Conservation (phyloP, 805 yeast genomes). For the Wickerhamomyces pijperi region DNA sequence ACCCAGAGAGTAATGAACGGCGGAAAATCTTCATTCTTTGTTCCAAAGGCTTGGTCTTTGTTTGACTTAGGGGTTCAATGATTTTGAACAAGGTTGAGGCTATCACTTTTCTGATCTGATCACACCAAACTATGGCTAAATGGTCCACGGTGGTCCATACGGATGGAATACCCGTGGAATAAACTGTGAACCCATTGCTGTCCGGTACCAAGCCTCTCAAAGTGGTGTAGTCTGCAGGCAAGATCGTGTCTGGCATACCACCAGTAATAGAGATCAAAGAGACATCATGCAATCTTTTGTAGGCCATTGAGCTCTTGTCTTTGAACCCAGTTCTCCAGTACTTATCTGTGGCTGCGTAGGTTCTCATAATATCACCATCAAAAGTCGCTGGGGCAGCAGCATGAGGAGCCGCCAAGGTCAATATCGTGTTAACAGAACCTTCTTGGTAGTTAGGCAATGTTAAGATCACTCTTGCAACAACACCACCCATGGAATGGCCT, state of each 20-base stretch:
- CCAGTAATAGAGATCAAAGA: conserved; percentile 83
- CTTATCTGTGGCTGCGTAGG: conserved; percentile 62
- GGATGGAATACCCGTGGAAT: conserved; percentile 74
- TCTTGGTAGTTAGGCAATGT: conserved; percentile 66
- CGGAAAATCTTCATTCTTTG: conserved; percentile 52
- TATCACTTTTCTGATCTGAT: conserved; percentile 60
- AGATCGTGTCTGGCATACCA: conserved; percentile 62
- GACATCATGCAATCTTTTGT: conserved; percentile 39
- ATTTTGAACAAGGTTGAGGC: conserved; percentile 50
- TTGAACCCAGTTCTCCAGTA: conserved; percentile 68
- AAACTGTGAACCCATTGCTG: conserved; percentile 70
- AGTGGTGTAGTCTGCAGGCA: conserved; percentile 87
- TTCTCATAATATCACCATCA: conserved; percentile 73
- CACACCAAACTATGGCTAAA: conserved; percentile 94
- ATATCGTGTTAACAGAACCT: conserved; percentile 68
- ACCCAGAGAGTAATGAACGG: conserved; percentile 36
- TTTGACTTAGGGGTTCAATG: conserved; percentile 34
- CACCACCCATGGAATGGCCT: conserved; percentile 97
- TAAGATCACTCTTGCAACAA: conserved; percentile 79
- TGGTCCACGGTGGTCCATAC: conserved; percentile 96
- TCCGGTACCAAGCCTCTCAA: conserved; percentile 62
- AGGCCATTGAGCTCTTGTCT: conserved; percentile 36
- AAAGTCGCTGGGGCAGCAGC: conserved; percentile 86
- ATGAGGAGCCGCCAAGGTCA: conserved; percentile 88
- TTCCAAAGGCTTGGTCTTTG: conserved; percentile 39